phyloP scores from a whole-genome alignment of 2,329 filamentous ascomycete genomes.

The Teratosphaeria epicoccoides region DNA sequence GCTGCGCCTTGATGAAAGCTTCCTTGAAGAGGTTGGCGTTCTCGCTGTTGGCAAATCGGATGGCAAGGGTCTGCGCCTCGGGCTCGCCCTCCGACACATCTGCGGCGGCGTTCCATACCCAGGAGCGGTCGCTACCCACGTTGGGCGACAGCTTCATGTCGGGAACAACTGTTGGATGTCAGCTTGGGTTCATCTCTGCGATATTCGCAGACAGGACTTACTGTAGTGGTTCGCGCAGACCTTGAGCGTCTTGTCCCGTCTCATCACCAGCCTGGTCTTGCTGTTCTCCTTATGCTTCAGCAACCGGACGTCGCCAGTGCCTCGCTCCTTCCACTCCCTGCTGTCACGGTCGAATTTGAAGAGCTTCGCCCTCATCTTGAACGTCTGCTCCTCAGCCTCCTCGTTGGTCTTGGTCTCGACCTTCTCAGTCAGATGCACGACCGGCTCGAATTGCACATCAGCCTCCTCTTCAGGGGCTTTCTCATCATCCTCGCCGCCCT shows the following conservation, averaged over 20 bases:
- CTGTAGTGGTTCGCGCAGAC: slow-evolving; percentile 99
- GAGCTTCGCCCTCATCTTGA: slow-evolving; percentile 99
- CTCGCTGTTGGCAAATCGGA: slow-evolving; percentile 94
- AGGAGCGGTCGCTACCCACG: slow-evolving; percentile 93
- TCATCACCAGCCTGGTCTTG: slow-evolving; percentile 97
- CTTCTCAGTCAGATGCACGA: slow-evolving; percentile 92
- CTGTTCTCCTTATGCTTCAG: slow-evolving; percentile 98
- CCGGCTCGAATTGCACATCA: slow-evolving; percentile 94
- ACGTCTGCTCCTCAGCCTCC: slow-evolving; percentile 90
- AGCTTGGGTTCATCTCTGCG: background rate
- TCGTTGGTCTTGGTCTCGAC: slow-evolving; percentile 97
- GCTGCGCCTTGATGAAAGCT: slow-evolving; percentile 89
- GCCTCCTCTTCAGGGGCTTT: slow-evolving; percentile 50
- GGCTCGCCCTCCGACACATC: slow-evolving; percentile 98
- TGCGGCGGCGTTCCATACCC: slow-evolving; percentile 97
- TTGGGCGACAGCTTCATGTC: slow-evolving; percentile 99
- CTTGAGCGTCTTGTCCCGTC: slow-evolving; percentile 98
- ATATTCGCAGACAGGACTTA: slow-evolving; percentile 34
- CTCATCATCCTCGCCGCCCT: slow-evolving; percentile 27
- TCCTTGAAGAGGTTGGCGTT: slow-evolving; percentile 98
- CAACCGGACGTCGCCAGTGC: slow-evolving; percentile 89
- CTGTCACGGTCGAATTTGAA: slow-evolving; percentile 93
- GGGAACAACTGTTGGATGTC: slow-evolving; percentile 59
- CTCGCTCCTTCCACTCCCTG: slow-evolving; percentile 98
- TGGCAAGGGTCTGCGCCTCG: slow-evolving; percentile 89